A percentile compares a stretch with the other conserved stretches of the same genome.
These are phyloP conservation scores for Beverwykella pulmonaria DNA, from an alignment of 495 filamentous ascomycete genomes.

Conservation along the genomic window DNA sequence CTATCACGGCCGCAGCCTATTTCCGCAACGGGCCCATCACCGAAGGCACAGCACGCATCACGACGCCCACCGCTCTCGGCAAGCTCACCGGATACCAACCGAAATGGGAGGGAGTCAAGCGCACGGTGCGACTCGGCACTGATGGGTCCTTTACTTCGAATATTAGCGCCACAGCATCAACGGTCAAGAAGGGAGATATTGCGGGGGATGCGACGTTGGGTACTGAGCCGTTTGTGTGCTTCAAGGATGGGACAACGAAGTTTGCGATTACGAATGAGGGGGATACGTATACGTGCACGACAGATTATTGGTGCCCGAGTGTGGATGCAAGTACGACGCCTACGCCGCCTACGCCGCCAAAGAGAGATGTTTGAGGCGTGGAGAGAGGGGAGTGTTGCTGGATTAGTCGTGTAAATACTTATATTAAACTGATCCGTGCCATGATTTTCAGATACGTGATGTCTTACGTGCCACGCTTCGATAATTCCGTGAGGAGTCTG, in stretches of 20 bases:
- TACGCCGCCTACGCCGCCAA: not conserved
- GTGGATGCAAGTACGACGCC: constrained; percentile 1
- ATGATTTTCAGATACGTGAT: too few species aligned
- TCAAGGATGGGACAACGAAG: constrained; percentile 26
- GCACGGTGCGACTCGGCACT: constrained; percentile 9
- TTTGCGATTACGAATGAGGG: constrained; percentile 20
- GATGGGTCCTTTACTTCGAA: constrained; percentile 13
- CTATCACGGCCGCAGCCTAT: constrained; percentile 13
- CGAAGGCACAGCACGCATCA: not conserved
- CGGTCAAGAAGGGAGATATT: constrained; percentile 8
- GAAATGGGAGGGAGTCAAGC: constrained; percentile 17
- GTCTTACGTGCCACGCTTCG: too few species aligned
- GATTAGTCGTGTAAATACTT: too few species aligned
- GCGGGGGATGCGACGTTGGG: constrained; percentile 17
- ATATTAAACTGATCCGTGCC: too few species aligned
- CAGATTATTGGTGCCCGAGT: constrained; percentile 27
- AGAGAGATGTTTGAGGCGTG: not conserved
- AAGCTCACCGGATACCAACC: not conserved
- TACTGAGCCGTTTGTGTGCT: constrained; percentile 26
- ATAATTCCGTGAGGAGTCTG: too few species aligned
- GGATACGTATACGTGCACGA: constrained; percentile 23
- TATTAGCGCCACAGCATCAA: not conserved
- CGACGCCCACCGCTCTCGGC: constrained; percentile 1
- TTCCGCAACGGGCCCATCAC: constrained; percentile 21
- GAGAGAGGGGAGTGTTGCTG: too few species aligned